phyloP scores from a whole-genome alignment of 768 basidiomycete genomes.

The Hortiboletus campestris region DNA sequence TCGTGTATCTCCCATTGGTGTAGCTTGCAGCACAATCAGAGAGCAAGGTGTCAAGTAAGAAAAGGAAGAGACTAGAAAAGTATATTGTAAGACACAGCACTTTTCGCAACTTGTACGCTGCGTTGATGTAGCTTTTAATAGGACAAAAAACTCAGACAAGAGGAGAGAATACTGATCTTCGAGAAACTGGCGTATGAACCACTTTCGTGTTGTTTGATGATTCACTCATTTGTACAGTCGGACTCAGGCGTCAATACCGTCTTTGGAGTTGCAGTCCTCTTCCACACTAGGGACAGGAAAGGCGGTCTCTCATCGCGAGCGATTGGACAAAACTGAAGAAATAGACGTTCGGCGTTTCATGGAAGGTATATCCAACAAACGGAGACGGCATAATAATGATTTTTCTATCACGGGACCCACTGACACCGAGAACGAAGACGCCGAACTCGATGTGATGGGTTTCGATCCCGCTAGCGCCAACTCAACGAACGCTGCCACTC shows the following conservation, averaged over 20 bases:
- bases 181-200: constrained; percentile 73
- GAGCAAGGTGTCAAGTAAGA: constrained; percentile 77
- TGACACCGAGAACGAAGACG: constrained; percentile 35
- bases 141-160: constrained; percentile 93
- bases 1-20: constrained; percentile 1
- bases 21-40: constrained; percentile 48
- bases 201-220: not conserved
- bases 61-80: constrained; percentile 85
- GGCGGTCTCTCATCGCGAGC: constrained; percentile 56
- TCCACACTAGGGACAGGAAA: constrained; percentile 81
- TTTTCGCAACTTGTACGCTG: not conserved
- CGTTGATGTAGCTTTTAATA: constrained; percentile 28
- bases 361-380: constrained; percentile 45
- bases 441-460: constrained; percentile 33
- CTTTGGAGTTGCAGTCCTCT: constrained; percentile 69
- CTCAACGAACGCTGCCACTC: not conserved
- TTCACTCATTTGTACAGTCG: constrained; percentile 47
- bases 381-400: constrained; percentile 44
- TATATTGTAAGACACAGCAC: constrained; percentile 66
- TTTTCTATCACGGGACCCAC: constrained; percentile 5
- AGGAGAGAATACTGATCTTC: constrained; percentile 73
- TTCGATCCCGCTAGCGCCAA: constrained; percentile 17
- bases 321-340: constrained; percentile 58
- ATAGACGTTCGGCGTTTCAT: constrained; percentile 52
- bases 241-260: constrained; percentile 67